Evolutionary conservation across 805 yeast genomes (phyloP).

Genomic region (baker's yeast (Saccharomyces cerevisiae)): DNA sequence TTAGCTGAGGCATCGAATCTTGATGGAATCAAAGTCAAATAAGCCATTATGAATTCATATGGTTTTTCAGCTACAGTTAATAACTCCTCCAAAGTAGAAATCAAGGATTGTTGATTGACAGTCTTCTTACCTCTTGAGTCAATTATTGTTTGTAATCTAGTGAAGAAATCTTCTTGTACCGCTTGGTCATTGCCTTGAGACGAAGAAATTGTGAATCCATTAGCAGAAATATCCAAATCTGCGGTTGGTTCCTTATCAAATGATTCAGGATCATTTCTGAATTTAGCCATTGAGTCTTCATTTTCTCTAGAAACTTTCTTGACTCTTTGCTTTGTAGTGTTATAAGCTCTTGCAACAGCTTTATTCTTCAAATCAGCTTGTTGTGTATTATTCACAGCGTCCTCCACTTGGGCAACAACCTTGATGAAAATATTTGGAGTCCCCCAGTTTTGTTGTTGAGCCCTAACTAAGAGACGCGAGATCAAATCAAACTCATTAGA

Average conservation of each 20-base stretch:
- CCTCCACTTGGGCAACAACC: conserved; percentile 65
- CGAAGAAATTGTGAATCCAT: conserved; percentile 28
- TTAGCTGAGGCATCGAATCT: conserved; percentile 74
- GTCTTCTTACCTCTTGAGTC: conserved; percentile 95
- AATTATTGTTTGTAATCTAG: conserved; percentile 60
- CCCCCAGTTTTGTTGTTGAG: conserved; percentile 63
- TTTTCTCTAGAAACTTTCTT: conserved; percentile 70
- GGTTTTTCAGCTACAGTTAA: conserved; percentile 43
- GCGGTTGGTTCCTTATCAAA: conserved; percentile 48
- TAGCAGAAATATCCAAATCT: conserved; percentile 23
- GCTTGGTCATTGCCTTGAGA: conserved; percentile 24
- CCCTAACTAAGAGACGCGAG: conserved; percentile 55
- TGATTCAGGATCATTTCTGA: conserved; percentile 61
- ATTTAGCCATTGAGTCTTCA: conserved; percentile 49
- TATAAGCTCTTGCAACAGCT: conserved; percentile 81
- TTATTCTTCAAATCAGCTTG: conserved; percentile 66
- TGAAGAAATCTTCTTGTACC: conserved; percentile 48
- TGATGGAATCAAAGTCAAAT: conserved; percentile 75
- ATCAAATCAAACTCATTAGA: conserved; percentile 72
- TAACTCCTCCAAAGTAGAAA: conserved; percentile 58
- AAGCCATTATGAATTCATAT: conserved; percentile 71
- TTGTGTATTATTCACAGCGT: conserved; percentile 47
- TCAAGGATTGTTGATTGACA: conserved; percentile 75
- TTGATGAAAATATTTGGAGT: conserved; percentile 67
- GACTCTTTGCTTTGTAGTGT: conserved; percentile 80